Percentiles rank a stretch among this genome's conserved stretches.
Conservation (phyloP, 345 rosid genomes). For the Arabidopsis arenosa region DNA sequence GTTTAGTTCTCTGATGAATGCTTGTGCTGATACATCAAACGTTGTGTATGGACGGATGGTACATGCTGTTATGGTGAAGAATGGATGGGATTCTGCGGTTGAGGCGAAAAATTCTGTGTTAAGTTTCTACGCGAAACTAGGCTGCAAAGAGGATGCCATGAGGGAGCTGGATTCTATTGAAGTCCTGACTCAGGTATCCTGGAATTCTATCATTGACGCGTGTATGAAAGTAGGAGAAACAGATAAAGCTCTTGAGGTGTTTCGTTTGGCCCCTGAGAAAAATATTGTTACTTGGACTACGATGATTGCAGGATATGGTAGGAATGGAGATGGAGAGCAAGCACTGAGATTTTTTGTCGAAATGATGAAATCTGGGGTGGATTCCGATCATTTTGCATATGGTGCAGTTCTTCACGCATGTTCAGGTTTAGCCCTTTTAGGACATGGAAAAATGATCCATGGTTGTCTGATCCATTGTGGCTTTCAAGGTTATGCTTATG, state of each 20-base stretch:
- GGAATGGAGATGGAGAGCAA: constrained; percentile 64
- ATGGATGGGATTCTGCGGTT: constrained; percentile 72
- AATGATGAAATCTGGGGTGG: constrained; percentile 51
- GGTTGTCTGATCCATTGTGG: constrained; percentile 62
- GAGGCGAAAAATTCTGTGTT: constrained; percentile 70
- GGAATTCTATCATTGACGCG: constrained; percentile 75
- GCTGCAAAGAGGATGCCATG: constrained; percentile 52
- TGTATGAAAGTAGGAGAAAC: constrained; percentile 69
- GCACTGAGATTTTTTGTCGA: constrained; percentile 60
- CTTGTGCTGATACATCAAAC: constrained; percentile 54
- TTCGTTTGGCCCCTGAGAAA: constrained; percentile 57
- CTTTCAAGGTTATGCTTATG: constrained; percentile 58
- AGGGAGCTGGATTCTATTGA: constrained; percentile 59
- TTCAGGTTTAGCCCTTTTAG: constrained; percentile 63
- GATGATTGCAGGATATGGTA: constrained; percentile 70
- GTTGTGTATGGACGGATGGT: constrained; percentile 54
- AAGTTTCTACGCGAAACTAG: constrained; percentile 72
- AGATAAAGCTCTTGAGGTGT: constrained; percentile 53
- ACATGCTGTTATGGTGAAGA: constrained; percentile 63
- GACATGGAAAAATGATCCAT: constrained; percentile 74
- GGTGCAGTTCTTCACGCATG: constrained; percentile 80
- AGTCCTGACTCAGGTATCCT: constrained; percentile 60
- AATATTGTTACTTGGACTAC: constrained; percentile 76
- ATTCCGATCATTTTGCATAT: constrained; percentile 57
- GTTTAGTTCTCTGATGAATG: constrained; percentile 70